These are phyloP conservation scores for Venturia nashicola DNA, from an alignment of 2,329 filamentous ascomycete species.

Conservation along the genomic window DNA sequence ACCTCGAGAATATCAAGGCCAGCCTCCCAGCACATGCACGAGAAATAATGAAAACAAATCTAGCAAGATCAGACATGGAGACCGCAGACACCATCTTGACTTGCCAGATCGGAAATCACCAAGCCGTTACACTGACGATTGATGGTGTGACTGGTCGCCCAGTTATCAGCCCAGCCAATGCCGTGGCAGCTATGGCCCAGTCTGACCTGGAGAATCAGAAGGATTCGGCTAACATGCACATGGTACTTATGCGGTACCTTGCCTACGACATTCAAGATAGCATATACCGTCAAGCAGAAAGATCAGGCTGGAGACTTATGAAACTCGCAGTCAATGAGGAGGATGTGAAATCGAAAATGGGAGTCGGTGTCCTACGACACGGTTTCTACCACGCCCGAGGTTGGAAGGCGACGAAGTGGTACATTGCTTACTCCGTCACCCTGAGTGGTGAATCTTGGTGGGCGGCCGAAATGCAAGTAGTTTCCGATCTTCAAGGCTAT, in stretches of 20 bases:
- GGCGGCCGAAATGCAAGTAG: slow-evolving; percentile 19
- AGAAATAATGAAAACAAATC: not conserved
- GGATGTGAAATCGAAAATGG: not conserved
- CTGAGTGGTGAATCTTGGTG: slow-evolving; percentile 25
- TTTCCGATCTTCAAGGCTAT: not conserved
- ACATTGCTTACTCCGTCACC: slow-evolving; percentile 16
- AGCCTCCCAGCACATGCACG: not conserved
- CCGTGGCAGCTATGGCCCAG: not conserved
- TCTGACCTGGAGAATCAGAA: slow-evolving; percentile 1
- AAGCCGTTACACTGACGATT: not conserved
- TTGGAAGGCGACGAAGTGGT: slow-evolving; percentile 4
- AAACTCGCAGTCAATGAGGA: not conserved
- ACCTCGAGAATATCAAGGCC: not conserved
- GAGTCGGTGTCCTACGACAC: not conserved
- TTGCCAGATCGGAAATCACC: slow-evolving; percentile 1
- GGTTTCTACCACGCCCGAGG: slow-evolving; percentile 2
- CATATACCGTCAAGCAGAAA: slow-evolving; percentile 1
- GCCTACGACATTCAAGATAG: slow-evolving; percentile 1
- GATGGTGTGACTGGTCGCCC: slow-evolving; percentile 7
- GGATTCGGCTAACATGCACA: not conserved
- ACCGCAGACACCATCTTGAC: not conserved
- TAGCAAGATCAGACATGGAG: slow-evolving; percentile 3
- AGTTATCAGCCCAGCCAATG: not conserved
- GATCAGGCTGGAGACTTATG: slow-evolving; percentile 2
- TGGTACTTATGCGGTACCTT: not conserved